Percentiles rank a stretch among this genome's conserved stretches.
Conservation (phyloP, 75 land plant species). For the Cupressus sempervirens region DNA sequence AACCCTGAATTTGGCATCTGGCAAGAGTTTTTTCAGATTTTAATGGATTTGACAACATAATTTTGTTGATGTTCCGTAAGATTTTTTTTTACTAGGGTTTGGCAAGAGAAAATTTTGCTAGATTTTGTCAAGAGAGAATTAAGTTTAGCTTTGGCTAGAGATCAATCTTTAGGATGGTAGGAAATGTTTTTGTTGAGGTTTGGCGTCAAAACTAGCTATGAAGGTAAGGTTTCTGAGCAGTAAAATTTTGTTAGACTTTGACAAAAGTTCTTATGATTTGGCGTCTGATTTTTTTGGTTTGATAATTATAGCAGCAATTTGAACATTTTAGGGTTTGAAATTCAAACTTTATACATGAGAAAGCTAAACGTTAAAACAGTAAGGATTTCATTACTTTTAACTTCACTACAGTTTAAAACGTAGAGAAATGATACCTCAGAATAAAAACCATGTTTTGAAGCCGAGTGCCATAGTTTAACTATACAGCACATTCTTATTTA, state of each 20-base stretch:
- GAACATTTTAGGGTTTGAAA: background rate
- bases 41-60: background rate
- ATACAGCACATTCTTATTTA: background rate
- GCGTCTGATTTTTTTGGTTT: background rate
- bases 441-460: background rate
- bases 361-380: background rate
- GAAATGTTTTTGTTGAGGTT: too few species aligned
- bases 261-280: background rate
- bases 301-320: background rate
- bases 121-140: background rate
- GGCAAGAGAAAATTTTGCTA: background rate
- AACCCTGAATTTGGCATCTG: background rate
- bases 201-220: too few species aligned
- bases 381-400: background rate
- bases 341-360: background rate
- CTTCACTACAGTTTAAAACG: background rate
- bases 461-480: background rate
- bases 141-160: too few species aligned
- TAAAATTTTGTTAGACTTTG: background rate
- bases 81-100: background rate
- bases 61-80: background rate
- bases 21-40: background rate
- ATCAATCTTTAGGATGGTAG: too few species aligned
- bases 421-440: background rate
- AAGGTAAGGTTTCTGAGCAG: background rate